A percentile compares a stretch with the other conserved stretches of the same genome.
Evolutionary conservation across 495 filamentous ascomycete species (phyloP).

Genomic region (Daldinia loculata): DNA sequence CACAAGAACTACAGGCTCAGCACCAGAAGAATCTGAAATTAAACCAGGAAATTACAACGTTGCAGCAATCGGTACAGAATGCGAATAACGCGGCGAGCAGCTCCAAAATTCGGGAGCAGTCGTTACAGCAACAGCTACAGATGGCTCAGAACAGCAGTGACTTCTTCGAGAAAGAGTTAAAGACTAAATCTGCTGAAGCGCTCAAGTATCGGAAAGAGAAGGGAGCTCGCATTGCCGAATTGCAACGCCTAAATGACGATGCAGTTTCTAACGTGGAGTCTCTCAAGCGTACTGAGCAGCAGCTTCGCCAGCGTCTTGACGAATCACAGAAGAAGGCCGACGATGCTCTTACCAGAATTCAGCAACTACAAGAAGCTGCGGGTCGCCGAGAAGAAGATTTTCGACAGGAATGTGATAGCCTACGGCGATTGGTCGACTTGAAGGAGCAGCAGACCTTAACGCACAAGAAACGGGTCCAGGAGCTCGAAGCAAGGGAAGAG

Average conservation of each 20-base stretch:
- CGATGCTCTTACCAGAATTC: constrained; percentile 79
- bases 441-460: constrained; percentile 84
- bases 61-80: constrained; percentile 83
- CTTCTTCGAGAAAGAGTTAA: constrained; percentile 88
- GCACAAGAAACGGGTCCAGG: constrained; percentile 79
- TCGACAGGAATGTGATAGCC: constrained; percentile 80
- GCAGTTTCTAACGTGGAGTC: constrained; percentile 76
- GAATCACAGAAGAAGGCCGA: constrained; percentile 88
- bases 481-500: constrained; percentile 79
- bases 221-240: constrained; percentile 80
- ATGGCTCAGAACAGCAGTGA: constrained; percentile 87
- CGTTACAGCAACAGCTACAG: constrained; percentile 86
- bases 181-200: constrained; percentile 84
- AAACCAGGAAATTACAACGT: constrained; percentile 76
- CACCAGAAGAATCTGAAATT: constrained; percentile 88
- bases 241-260: constrained; percentile 90
- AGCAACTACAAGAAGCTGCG: constrained; percentile 83
- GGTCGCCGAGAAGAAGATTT: constrained; percentile 82
- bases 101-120: constrained; percentile 87
- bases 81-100: constrained; percentile 78
- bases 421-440: constrained; percentile 81
- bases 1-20: constrained; percentile 83
- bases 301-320: constrained; percentile 78
- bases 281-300: constrained; percentile 78
- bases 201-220: constrained; percentile 96